A percentile compares a stretch with the other conserved stretches of the same genome.
These are phyloP conservation scores for Phytophthora pini DNA, from an alignment of 352 stramenopile genomes.

Conservation along the genomic window DNA sequence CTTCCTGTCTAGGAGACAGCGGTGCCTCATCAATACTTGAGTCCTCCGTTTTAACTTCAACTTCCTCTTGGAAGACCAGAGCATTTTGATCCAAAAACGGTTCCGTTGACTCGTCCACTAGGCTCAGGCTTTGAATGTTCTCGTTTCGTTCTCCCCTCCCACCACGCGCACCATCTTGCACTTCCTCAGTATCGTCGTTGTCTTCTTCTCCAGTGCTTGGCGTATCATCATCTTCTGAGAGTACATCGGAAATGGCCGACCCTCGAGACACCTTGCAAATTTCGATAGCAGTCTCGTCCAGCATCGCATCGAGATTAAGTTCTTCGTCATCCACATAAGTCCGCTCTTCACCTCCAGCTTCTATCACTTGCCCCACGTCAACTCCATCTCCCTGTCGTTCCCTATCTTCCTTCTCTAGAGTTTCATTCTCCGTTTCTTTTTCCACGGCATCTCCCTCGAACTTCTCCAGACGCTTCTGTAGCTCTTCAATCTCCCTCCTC, in stretches of 20 bases:
- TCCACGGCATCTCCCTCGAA: slow-evolving; percentile 8
- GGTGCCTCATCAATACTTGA: background rate
- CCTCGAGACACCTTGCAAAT: slow-evolving; percentile 26
- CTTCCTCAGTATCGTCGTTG: slow-evolving; percentile 10
- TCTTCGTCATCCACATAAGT: slow-evolving; percentile 3
- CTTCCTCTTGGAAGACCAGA: background rate
- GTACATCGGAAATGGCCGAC: slow-evolving; percentile 30
- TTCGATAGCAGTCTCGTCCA: slow-evolving; percentile 32
- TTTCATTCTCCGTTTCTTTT: background rate
- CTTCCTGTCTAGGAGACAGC: background rate
- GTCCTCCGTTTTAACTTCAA: background rate
- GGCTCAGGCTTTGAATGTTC: slow-evolving; percentile 9
- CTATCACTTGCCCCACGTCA: background rate
- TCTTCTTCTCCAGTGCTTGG: slow-evolving; percentile 22
- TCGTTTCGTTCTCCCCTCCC: slow-evolving; percentile 1
- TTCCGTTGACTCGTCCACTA: slow-evolving; percentile 17
- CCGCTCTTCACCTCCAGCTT: background rate
- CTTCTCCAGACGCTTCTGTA: slow-evolving; percentile 42
- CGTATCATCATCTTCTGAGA: slow-evolving; percentile 41
- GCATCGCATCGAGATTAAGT: slow-evolving; percentile 28
- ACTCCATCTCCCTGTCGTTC: background rate
- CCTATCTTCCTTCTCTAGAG: background rate
- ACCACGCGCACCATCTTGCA: background rate
- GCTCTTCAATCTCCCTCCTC: slow-evolving; percentile 72
- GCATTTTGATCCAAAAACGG: background rate